These are phyloP conservation scores for Blastobotrys apis DNA, from an alignment of 1,139 yeast genomes.

Conservation along the genomic window DNA sequence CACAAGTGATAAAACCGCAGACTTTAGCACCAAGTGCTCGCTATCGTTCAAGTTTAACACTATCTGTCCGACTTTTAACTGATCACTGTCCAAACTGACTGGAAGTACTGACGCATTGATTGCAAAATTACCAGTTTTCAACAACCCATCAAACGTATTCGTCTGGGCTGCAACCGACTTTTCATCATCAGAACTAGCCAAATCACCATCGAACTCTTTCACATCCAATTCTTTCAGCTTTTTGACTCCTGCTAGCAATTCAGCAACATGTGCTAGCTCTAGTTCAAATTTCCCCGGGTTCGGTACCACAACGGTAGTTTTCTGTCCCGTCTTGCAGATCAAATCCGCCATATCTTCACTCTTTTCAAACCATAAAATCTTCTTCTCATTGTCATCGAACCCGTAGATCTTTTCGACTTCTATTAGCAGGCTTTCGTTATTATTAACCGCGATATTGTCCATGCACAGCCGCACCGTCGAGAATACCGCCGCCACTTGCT, in stretches of 20 bases:
- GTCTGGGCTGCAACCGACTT: constrained; percentile 18
- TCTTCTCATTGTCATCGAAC: neutral
- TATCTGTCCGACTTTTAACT: constrained; percentile 10
- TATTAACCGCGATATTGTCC: constrained; percentile 10
- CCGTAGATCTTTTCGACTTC: constrained; percentile 1
- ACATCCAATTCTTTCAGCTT: neutral
- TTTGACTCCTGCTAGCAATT: constrained; percentile 12
- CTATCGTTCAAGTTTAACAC: constrained; percentile 2
- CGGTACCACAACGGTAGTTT: constrained; percentile 21
- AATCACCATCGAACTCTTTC: neutral
- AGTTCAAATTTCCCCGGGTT: constrained; percentile 18
- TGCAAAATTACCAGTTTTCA: constrained; percentile 16
- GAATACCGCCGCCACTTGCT: constrained; percentile 2
- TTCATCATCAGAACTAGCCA: neutral
- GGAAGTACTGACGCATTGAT: constrained; percentile 22
- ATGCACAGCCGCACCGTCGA: constrained; percentile 9
- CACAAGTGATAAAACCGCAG: neutral
- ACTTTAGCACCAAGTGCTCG: constrained; percentile 5
- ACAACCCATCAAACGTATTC: constrained; percentile 19
- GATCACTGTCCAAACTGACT: constrained; percentile 19
- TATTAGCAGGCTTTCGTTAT: neutral
- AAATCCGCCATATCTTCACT: constrained; percentile 10
- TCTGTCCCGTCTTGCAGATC: constrained; percentile 12
- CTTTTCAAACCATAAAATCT: constrained; percentile 16
- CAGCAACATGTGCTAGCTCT: constrained; percentile 16